A percentile compares a stretch with the other conserved stretches of the same genome.
These are phyloP conservation scores for Paspalum vaginatum DNA, from an alignment of 176 grass and related monocot genomes.

Conservation along the genomic window DNA sequence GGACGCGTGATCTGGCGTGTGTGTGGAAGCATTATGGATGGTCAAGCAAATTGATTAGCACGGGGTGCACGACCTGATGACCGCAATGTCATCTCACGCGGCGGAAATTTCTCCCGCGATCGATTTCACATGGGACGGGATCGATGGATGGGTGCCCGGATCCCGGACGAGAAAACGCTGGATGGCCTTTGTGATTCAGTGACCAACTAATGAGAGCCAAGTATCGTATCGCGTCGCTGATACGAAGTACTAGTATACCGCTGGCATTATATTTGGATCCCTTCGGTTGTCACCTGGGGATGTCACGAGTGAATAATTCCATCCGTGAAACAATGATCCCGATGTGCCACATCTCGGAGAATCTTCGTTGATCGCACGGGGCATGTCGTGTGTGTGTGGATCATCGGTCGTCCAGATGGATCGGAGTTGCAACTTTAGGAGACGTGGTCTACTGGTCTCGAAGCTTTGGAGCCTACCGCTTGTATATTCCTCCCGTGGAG, in stretches of 20 bases:
- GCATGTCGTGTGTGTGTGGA: not conserved
- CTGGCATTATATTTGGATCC: not conserved
- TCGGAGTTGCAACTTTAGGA: not conserved
- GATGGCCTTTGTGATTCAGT: constrained; percentile 6
- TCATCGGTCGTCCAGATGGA: constrained; percentile 2
- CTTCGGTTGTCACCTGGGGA: not conserved
- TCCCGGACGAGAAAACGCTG: not conserved
- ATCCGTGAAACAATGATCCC: not conserved
- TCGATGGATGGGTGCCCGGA: too few relatives aligned
- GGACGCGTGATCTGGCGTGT: constrained; percentile 5
- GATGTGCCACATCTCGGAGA: not conserved
- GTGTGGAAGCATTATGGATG: not conserved
- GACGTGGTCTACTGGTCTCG: constrained; percentile 30
- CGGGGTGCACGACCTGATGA: constrained; percentile 6
- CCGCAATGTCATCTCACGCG: not conserved
- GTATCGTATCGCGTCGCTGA: not conserved
- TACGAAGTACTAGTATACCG: too few relatives aligned
- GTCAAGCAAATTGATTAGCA: constrained; percentile 28
- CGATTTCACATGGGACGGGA: constrained; percentile 17
- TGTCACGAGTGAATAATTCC: constrained; percentile 9
- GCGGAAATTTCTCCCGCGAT: not conserved
- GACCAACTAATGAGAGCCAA: not conserved
- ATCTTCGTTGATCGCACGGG: constrained; percentile 2
- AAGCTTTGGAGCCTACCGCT: not conserved
- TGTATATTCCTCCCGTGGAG: not conserved